phyloP scores from a whole-genome alignment of 306 rosid species.

The Begonia peltatifolia region DNA sequence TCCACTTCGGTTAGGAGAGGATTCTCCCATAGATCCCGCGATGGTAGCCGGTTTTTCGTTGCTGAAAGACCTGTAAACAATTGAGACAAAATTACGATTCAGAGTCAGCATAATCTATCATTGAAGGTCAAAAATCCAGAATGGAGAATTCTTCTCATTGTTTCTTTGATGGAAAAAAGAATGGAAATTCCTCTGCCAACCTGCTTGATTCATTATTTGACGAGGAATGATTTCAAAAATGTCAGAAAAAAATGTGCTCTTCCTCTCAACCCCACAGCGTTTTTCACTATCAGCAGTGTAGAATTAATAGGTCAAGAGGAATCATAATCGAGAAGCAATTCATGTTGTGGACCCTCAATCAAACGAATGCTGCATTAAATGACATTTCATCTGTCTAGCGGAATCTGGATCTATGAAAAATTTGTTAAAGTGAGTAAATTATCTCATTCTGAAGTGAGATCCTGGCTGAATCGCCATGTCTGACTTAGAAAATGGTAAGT shows the following conservation, averaged over 20 bases:
- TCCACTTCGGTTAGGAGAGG: slow-evolving; percentile 80
- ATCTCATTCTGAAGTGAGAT: background rate
- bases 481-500: background rate
- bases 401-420: too few species aligned
- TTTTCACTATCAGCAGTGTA: background rate
- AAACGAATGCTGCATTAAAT: too few species aligned
- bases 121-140: slow-evolving; percentile 64
- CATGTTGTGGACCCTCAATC: too few species aligned
- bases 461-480: background rate
- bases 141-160: slow-evolving; percentile 48
- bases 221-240: slow-evolving; percentile 16
- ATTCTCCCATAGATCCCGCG: slow-evolving; percentile 68
- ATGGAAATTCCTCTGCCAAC: slow-evolving; percentile 46
- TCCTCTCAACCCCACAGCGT: background rate
- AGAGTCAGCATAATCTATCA: slow-evolving; percentile 35
- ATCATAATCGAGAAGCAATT: too few species aligned
- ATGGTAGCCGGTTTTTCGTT: slow-evolving; percentile 71
- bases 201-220: slow-evolving; percentile 63
- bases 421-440: too few species aligned
- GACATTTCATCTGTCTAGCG: too few species aligned
- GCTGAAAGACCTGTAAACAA: slow-evolving; percentile 66
- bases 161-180: slow-evolving; percentile 55
- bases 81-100: slow-evolving; percentile 44
- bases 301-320: background rate
- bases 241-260: background rate